Evolutionary conservation across 2,329 filamentous ascomycete genomes (phyloP).

Genomic region (Gremmenia infestans): DNA sequence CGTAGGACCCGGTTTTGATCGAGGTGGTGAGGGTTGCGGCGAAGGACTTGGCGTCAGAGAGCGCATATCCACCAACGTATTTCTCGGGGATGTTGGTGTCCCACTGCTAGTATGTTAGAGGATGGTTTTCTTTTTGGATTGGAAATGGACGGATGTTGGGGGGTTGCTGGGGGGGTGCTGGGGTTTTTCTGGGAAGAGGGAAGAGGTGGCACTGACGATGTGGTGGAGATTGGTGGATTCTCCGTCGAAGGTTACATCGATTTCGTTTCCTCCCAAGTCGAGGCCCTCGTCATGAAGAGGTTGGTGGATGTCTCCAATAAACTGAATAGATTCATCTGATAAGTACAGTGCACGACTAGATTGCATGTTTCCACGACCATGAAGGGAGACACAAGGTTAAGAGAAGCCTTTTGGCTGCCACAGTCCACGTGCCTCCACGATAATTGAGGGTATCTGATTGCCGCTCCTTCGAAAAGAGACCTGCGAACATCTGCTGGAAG

Average conservation of each 20-base stretch:
- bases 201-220: slow-evolving; percentile 38
- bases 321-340: slow-evolving; percentile 35
- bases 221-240: slow-evolving; percentile 59
- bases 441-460: neutral
- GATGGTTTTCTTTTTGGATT: no score
- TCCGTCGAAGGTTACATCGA: slow-evolving; percentile 57
- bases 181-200: neutral
- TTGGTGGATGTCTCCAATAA: slow-evolving; percentile 59
- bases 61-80: slow-evolving; percentile 50
- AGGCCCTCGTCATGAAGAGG: slow-evolving; percentile 63
- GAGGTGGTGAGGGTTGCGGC: slow-evolving; percentile 49
- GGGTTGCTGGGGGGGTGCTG: no score
- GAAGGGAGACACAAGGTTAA: slow-evolving; percentile 12
- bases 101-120: slow-evolving; percentile 13
- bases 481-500: slow-evolving; percentile 2
- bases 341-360: neutral
- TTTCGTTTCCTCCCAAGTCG: slow-evolving; percentile 61
- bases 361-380: slow-evolving; percentile 9
- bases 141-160: neutral
- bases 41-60: slow-evolving; percentile 47
- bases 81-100: slow-evolving; percentile 65
- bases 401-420: slow-evolving; percentile 7
- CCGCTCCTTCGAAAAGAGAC: slow-evolving; percentile 6
- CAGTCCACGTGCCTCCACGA: slow-evolving; percentile 47
- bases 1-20: slow-evolving; percentile 54